Evolutionary conservation across 2,329 filamentous ascomycete species (phyloP).

Genomic region (Diaporthe longicolla): DNA sequence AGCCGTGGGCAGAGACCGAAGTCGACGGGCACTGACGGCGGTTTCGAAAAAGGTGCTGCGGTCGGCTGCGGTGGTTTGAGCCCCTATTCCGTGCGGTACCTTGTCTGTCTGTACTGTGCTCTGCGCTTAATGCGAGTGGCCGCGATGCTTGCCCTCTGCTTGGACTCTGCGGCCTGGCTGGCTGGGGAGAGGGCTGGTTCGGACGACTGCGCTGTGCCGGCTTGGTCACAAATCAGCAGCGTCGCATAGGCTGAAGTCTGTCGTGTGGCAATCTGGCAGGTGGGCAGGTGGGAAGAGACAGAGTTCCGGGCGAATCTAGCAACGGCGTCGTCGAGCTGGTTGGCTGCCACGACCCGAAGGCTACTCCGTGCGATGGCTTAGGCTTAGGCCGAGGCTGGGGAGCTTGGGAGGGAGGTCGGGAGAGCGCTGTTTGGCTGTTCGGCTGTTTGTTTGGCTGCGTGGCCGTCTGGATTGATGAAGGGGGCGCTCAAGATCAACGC

Average conservation of each 20-base stretch:
- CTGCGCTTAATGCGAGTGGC: conserved; percentile 14
- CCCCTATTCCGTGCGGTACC: conserved; percentile 38
- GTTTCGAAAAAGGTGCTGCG: conserved; percentile 41
- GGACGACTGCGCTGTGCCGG: conserved; percentile 10
- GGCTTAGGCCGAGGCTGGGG: conserved; percentile 15
- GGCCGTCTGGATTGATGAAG: conserved; percentile 30
- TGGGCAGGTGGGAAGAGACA: not conserved
- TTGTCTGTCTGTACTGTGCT: conserved; percentile 10
- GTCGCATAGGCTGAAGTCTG: conserved; percentile 3
- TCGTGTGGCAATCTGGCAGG: conserved; percentile 9
- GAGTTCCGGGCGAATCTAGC: conserved; percentile 28
- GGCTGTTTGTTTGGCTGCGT: conserved; percentile 8
- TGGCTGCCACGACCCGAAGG: conserved; percentile 17
- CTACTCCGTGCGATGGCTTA: not conserved
- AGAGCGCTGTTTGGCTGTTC: conserved; percentile 11
- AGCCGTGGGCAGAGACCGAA: conserved; percentile 22
- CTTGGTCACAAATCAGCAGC: conserved; percentile 1
- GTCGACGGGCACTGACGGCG: conserved; percentile 24
- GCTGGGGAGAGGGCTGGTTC: conserved; percentile 1
- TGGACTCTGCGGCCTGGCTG: conserved; percentile 1
- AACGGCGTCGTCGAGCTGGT: conserved; percentile 18
- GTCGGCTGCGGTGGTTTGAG: conserved; percentile 39
- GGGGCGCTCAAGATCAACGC: conserved; percentile 23
- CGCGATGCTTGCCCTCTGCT: conserved; percentile 16
- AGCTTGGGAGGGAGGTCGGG: conserved; percentile 26